A percentile compares a stretch with the other conserved stretches of the same genome.
These are phyloP conservation scores for Raddia guianensis DNA, from an alignment of 176 grass and related monocot genomes.

Conservation along the genomic window DNA sequence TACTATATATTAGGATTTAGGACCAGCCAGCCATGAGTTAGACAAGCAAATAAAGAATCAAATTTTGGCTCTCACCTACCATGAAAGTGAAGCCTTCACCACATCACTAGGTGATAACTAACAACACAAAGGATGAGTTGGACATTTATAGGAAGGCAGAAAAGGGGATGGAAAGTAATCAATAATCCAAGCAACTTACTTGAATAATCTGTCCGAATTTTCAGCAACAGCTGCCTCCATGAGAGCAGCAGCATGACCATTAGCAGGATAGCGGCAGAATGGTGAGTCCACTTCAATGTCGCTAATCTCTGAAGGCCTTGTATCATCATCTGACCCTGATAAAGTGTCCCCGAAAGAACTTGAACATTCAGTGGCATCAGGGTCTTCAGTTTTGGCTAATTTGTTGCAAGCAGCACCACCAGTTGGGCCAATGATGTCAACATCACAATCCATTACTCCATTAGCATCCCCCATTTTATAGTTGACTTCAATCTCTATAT, in stretches of 20 bases:
- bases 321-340: conserved; percentile 68
- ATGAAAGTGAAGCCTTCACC: no score
- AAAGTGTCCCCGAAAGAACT: conserved; percentile 91
- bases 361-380: conserved; percentile 75
- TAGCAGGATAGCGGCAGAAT: conserved; percentile 55
- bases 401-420: conserved; percentile 31
- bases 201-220: conserved; percentile 56
- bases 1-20: neutral
- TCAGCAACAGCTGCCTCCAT: conserved; percentile 58
- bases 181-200: conserved; percentile 55
- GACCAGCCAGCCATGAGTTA: no score
- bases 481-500: conserved; percentile 2
- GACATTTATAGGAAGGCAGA: neutral
- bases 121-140: neutral
- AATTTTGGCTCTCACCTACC: no score
- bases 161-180: neutral
- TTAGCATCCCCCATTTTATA: conserved; percentile 42
- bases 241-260: conserved; percentile 61
- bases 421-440: conserved; percentile 42
- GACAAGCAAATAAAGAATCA: no score
- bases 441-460: conserved; percentile 43
- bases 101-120: neutral
- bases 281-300: conserved; percentile 87
- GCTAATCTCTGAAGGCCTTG: conserved; percentile 63
- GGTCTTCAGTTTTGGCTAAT: conserved; percentile 53